Conservation (phyloP, 2,329 filamentous ascomycete genomes). For the Aspergillus clavatus region DNA sequence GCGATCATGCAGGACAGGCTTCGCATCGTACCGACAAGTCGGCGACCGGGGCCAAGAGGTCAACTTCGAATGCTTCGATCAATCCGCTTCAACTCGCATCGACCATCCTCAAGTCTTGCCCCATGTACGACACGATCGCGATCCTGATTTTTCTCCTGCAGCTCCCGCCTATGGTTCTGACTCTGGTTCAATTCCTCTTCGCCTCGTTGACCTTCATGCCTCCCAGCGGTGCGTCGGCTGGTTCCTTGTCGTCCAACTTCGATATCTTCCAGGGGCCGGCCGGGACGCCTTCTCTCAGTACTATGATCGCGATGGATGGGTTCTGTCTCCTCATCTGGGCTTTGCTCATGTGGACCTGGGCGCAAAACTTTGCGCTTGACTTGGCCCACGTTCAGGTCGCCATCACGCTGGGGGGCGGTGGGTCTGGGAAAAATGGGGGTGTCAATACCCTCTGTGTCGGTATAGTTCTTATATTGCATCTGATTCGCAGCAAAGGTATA, state of each 20-base stretch:
- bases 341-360: conserved; percentile 76
- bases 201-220: conserved; percentile 89
- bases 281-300: conserved; percentile 79
- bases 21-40: conserved; percentile 30
- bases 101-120: conserved; percentile 84
- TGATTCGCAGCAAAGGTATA: conserved; percentile 43
- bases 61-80: conserved; percentile 47
- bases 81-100: conserved; percentile 72
- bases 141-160: conserved; percentile 95
- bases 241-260: conserved; percentile 70
- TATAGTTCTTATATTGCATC: conserved; percentile 43
- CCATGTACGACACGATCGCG: conserved; percentile 89
- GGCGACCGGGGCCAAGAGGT: conserved; percentile 28
- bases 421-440: conserved; percentile 44
- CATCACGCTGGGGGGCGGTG: conserved; percentile 80
- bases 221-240: conserved; percentile 70
- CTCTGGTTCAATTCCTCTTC: conserved; percentile 86
- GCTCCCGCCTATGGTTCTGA: conserved; percentile 80
- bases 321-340: conserved; percentile 77
- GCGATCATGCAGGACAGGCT: conserved; percentile 21
- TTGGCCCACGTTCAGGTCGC: conserved; percentile 91
- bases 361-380: conserved; percentile 84
- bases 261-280: conserved; percentile 87
- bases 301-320: conserved; percentile 76
- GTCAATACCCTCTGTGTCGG: conserved; percentile 44